phyloP scores from a whole-genome alignment of 176 grass and related monocot genomes.

The Paspalum notatum region DNA sequence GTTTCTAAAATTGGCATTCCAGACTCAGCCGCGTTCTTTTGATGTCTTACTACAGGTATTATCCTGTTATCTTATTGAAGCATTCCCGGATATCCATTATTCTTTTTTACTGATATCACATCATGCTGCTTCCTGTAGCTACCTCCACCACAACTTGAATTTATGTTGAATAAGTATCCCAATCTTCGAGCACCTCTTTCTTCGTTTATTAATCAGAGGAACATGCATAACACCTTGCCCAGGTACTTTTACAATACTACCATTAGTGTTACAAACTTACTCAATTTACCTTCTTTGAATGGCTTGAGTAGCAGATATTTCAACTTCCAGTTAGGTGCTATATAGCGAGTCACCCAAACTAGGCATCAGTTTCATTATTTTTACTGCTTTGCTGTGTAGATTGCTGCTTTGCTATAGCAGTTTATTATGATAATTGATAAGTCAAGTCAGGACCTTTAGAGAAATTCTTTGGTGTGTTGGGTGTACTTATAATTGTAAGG shows the following conservation, averaged over 20 bases:
- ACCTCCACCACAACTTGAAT: slow-evolving; percentile 75
- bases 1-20: slow-evolving; percentile 89
- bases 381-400: slow-evolving; percentile 18
- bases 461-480: slow-evolving; percentile 6
- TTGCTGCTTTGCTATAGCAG: not conserved
- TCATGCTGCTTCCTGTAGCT: slow-evolving; percentile 62
- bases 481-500: slow-evolving; percentile 1
- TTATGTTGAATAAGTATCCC: slow-evolving; percentile 64
- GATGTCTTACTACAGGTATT: slow-evolving; percentile 86
- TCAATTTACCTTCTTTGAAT: slow-evolving; percentile 22
- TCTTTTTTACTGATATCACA: slow-evolving; percentile 45
- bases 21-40: slow-evolving; percentile 93
- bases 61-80: slow-evolving; percentile 4
- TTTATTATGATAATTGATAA: slow-evolving; percentile 33
- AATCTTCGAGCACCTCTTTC: slow-evolving; percentile 68
- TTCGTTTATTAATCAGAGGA: slow-evolving; percentile 73
- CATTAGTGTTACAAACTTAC: slow-evolving; percentile 27
- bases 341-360: slow-evolving; percentile 12
- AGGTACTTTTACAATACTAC: slow-evolving; percentile 46
- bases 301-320: slow-evolving; percentile 16
- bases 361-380: slow-evolving; percentile 26
- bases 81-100: slow-evolving; percentile 13
- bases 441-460: not conserved
- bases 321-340: slow-evolving; percentile 9
- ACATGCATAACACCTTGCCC: slow-evolving; percentile 65